Conservation (phyloP, 2,329 filamentous ascomycete species). For the Zymoseptoria pseudotritici region DNA sequence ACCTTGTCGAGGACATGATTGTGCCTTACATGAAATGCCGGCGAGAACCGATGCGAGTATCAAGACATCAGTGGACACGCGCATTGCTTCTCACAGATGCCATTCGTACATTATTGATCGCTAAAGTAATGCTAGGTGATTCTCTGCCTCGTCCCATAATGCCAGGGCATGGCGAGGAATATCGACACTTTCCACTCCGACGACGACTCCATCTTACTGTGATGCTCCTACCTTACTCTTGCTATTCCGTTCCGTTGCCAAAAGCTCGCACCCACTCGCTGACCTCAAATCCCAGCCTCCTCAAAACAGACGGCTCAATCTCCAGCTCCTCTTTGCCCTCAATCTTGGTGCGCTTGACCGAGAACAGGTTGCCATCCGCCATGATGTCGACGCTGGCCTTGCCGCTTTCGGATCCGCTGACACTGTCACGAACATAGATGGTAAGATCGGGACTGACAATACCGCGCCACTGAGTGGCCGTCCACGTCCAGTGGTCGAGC, state of each 20-base stretch:
- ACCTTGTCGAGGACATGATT: background rate
- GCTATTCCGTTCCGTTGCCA: conserved; percentile 13
- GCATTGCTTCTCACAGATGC: background rate
- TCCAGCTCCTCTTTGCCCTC: conserved; percentile 22
- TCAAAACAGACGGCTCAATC: conserved; percentile 47
- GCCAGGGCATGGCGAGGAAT: background rate
- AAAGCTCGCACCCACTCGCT: conserved; percentile 62
- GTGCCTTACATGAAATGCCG: too few relatives aligned
- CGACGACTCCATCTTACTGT: background rate
- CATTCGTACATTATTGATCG: background rate
- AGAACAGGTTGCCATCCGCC: conserved; percentile 35
- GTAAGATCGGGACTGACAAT: conserved; percentile 75
- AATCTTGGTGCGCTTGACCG: conserved; percentile 34
- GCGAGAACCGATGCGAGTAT: background rate
- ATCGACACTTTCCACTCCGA: background rate
- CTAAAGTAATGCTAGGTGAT: background rate
- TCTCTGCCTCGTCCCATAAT: background rate
- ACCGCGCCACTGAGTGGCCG: conserved; percentile 86
- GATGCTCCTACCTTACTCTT: conserved; percentile 2
- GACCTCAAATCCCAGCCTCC: conserved; percentile 78
- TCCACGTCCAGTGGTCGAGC: conserved; percentile 96
- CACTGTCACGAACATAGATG: conserved; percentile 52
- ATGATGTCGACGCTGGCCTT: conserved; percentile 33
- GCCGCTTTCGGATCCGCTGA: conserved; percentile 13
- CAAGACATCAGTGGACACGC: background rate